Conservation (phyloP, 495 filamentous ascomycete genomes). For the Lophiotrema nucula region DNA sequence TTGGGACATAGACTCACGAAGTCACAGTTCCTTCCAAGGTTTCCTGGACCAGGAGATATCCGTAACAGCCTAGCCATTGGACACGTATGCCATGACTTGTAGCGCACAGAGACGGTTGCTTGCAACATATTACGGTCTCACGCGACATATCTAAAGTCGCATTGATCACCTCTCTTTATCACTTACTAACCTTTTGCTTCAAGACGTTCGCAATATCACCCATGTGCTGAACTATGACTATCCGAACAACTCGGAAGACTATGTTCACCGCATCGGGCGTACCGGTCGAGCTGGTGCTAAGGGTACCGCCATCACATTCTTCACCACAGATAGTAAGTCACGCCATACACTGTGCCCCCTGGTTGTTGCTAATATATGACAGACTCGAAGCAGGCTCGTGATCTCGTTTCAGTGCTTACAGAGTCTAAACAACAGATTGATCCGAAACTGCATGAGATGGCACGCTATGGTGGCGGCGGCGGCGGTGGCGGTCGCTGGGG, state of each 20-base stretch:
- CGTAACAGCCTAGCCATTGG: constrained; percentile 40
- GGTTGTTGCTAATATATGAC: background rate
- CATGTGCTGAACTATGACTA: constrained; percentile 99
- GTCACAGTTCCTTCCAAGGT: constrained; percentile 62
- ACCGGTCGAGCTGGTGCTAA: constrained; percentile 50
- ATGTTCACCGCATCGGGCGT: constrained; percentile 50
- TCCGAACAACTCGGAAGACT: constrained; percentile 87
- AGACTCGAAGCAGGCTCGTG: constrained; percentile 97
- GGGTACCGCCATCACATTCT: constrained; percentile 50
- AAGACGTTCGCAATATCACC: constrained; percentile 99
- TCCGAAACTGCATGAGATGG: constrained; percentile 92
- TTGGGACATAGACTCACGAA: constrained; percentile 70
- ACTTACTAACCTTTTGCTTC: constrained; percentile 72
- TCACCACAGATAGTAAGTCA: constrained; percentile 91
- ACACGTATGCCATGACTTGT: constrained; percentile 35
- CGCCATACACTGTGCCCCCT: background rate
- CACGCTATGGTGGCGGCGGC: constrained; percentile 84
- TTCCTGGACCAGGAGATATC: constrained; percentile 70
- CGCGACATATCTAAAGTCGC: constrained; percentile 58
- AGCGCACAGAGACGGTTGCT: constrained; percentile 66
- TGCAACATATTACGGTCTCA: constrained; percentile 49
- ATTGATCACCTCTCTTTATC: constrained; percentile 48
- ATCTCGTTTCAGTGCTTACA: constrained; percentile 84
- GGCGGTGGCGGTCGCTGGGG: constrained; percentile 41
- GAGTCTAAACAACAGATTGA: constrained; percentile 99